Percentiles rank a stretch among this genome's conserved stretches.
Conservation (phyloP, 1,284 basidiomycete genomes). For the Cryptococcus sp. region DNA sequence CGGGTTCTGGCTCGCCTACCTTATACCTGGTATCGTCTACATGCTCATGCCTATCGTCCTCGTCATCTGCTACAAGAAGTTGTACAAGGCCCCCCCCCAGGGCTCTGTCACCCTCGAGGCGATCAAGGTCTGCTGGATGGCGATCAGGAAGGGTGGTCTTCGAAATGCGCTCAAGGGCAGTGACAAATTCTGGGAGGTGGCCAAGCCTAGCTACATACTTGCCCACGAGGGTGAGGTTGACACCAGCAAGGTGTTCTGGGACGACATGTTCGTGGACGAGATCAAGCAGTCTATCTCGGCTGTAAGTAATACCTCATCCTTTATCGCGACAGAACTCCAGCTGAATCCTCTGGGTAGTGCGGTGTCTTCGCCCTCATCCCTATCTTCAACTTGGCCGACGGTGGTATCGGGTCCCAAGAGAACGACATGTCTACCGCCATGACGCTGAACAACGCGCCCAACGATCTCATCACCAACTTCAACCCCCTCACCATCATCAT, state of each 20-base stretch:
- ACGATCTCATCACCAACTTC: constrained; percentile 53
- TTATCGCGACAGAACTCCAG: too few relatives aligned
- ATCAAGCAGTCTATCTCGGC: constrained; percentile 51
- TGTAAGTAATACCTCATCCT: too few relatives aligned
- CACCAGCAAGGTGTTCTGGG: constrained; percentile 49
- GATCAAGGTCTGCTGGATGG: constrained; percentile 29
- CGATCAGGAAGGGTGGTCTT: constrained; percentile 34
- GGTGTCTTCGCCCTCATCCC: constrained; percentile 52
- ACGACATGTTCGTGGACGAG: constrained; percentile 54
- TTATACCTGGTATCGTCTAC: constrained; percentile 54
- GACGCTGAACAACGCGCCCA: constrained; percentile 50
- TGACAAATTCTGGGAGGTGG: constrained; percentile 51
- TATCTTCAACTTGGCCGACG: constrained; percentile 53
- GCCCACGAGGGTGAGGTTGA: constrained; percentile 34
- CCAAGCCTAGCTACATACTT: constrained; percentile 48
- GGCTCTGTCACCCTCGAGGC: constrained; percentile 53
- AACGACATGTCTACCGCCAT: constrained; percentile 51
- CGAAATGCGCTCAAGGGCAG: constrained; percentile 28
- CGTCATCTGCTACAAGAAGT: constrained; percentile 45
- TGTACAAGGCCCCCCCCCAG: constrained; percentile 50
- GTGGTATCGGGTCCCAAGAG: constrained; percentile 50
- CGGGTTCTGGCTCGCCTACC: constrained; percentile 52
- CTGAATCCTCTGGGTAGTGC: constrained; percentile 23
- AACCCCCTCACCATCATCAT: constrained; percentile 53
- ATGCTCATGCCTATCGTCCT: constrained; percentile 51